phyloP scores from a whole-genome alignment of 2,329 filamentous ascomycete species.

The Aspergillus hortae region DNA sequence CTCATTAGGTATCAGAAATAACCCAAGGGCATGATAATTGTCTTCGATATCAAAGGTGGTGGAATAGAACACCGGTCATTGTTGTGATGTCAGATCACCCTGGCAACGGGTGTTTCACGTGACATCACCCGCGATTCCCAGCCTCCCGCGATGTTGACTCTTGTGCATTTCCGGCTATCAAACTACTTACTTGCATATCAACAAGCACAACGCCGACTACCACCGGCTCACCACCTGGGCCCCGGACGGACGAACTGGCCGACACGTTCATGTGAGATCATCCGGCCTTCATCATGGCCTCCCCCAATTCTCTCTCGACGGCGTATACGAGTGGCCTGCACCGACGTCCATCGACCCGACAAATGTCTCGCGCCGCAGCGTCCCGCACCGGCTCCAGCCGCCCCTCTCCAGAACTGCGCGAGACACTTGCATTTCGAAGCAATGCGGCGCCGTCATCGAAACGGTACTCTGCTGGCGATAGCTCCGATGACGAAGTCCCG shows the following conservation, averaged over 20 bases:
- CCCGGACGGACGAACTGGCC: conserved; percentile 13
- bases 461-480: conserved; percentile 62
- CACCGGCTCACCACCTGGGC: conserved; percentile 2
- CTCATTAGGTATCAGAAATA: neutral
- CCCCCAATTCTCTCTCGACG: conserved; percentile 36
- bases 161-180: conserved; percentile 6
- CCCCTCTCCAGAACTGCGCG: conserved; percentile 27
- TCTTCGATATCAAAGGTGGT: neutral
- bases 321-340: conserved; percentile 33
- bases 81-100: conserved; percentile 6
- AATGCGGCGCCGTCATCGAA: conserved; percentile 21
- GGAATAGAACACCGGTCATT: neutral
- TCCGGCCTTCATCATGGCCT: conserved; percentile 27
- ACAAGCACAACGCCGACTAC: conserved; percentile 11
- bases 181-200: neutral
- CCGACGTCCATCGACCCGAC: conserved; percentile 33
- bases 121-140: conserved; percentile 8
- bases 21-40: neutral
- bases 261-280: conserved; percentile 16
- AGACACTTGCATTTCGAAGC: conserved; percentile 14
- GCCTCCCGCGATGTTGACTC: conserved; percentile 17
- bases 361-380: conserved; percentile 35
- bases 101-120: conserved; percentile 11
- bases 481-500: conserved; percentile 90
- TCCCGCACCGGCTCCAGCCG: conserved; percentile 33